Conservation (phyloP, 2,329 filamentous ascomycete species). For the Amesomyces nigricolor region DNA sequence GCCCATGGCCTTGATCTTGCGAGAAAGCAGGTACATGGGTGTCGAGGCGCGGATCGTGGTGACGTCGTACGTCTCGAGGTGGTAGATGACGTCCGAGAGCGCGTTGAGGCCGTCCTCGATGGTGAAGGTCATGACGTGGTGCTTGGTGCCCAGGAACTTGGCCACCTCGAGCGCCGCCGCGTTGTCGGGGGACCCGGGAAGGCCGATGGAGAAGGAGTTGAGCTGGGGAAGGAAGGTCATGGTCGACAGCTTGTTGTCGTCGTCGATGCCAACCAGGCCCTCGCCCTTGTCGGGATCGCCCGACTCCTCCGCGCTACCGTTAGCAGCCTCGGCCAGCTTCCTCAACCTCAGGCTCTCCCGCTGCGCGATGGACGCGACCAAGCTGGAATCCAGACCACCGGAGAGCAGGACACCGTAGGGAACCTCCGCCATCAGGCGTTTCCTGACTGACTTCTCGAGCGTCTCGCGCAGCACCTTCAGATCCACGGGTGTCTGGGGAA, state of each 20-base stretch:
- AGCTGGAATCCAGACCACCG: conserved; percentile 88
- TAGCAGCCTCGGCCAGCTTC: conserved; percentile 52
- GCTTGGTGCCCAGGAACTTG: conserved; percentile 94
- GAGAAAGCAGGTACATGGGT: conserved; percentile 94
- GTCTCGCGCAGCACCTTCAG: conserved; percentile 74
- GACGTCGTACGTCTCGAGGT: conserved; percentile 96
- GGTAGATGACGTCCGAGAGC: conserved; percentile 94
- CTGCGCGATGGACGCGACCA: conserved; percentile 93
- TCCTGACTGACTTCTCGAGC: conserved; percentile 86
- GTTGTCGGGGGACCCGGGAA: conserved; percentile 88
- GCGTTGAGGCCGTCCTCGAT: conserved; percentile 96
- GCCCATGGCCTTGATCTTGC: conserved; percentile 99
- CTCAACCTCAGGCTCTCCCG: conserved; percentile 78
- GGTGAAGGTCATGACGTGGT: conserved; percentile 97
- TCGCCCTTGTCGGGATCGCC: conserved; percentile 57
- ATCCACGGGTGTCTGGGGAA: conserved; percentile 77
- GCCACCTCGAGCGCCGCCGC: conserved; percentile 88
- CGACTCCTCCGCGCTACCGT: conserved; percentile 34
- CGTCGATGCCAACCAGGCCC: conserved; percentile 88
- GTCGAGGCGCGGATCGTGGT: conserved; percentile 98
- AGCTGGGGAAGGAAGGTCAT: conserved; percentile 89
- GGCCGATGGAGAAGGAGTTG: conserved; percentile 97
- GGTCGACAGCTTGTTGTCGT: conserved; percentile 81
- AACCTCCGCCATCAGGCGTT: conserved; percentile 97
- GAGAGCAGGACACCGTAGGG: conserved; percentile 95